Evolutionary conservation across 75 land plant species (phyloP), one percentile per base, ranked within the genome.

Genomic region (Sequoiadendron giganteum): DNA sequence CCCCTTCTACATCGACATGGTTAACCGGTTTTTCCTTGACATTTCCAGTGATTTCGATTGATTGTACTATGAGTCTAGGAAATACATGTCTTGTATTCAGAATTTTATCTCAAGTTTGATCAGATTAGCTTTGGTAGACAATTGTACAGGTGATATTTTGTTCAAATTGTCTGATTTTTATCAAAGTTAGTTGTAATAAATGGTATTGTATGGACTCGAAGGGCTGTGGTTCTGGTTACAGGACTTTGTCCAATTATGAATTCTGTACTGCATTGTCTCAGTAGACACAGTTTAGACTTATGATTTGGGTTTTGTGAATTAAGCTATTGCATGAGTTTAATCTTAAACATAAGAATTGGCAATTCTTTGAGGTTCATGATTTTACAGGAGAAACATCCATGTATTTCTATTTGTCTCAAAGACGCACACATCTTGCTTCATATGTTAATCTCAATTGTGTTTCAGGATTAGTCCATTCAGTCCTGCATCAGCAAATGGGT

Each of bases 11-110:
- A 82, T 90, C 21, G 91, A 91, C 72, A 94, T 94, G 38, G 92
- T 94, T 38, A 88, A 94, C 88, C 86, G 78, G 65, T 94, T 94
- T 58, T 92, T 92, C 90, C 89, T 77, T 55, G 93, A 91, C 40
- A 89, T 90, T 79, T 91, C 85, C 78, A 10, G 85, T 11, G 95
- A 94, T 13, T 52, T 52, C 15, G 54, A 52, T 52, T 52, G 54
- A 52, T 52, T 52, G 54, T 52, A 52, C 10, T 13, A 52, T 1
- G 13, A 13, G 10, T 52, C 15, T 52, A 65, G 5, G 70, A 65
- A 65, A 65, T 65, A 5, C 28, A 3, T 65, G 1, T 65, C 6
- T 6, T 25, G 28, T 5, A 65, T 65, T 65, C 70, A 25, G 70
- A 65, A 25, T 65, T 18, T 58, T 19, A 2, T 18, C 54, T 52